Base-by-base conservation (phyloP, 1,139 yeast genomes). In the Magnusiomyces sp. region DNA sequence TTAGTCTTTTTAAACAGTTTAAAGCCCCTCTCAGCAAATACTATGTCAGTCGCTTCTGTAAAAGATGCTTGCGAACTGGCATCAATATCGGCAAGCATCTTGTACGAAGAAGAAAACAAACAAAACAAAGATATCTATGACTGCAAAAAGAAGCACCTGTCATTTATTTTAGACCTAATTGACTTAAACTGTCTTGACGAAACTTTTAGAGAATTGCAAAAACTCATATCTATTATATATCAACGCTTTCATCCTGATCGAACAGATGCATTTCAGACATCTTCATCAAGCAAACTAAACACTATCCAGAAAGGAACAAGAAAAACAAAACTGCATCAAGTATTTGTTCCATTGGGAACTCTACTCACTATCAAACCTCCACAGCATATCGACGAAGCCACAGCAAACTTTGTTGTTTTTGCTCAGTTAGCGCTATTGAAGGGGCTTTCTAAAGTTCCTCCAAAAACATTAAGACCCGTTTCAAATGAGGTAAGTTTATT, bases 81-180 rank as follows among this genome's bases (percentile, higher is more conserved):
- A 14, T 36, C 53, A 10, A 33, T 53, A 3, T 57, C 56, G 2
- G 40, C 55, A 31, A 34, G 19, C 2, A 51, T 49, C 1, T 42
- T 56, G 10, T 55, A 55, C 40, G 55, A 51, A 27, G 29, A 36
- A 14, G 39, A 36, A 14, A 16, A 13, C 13, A 39, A 34, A 19
- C n/a, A 14, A 6, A n/a, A 40, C 10, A 17, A 31, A 11, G 27
- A 40, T 1, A 45, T 40, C 1, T 47, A 47, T 11, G 56, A 53
- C 10, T 39, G 50, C 10, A 61, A 56, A 37, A 58, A 56, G 33
- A 43, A 54, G 36, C 61, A 58, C 29, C 40, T 54, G 23, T 57
- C 54, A 37, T 53, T 56, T 38, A 48, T 54, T 14, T 41, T 58
- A 31, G 56, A 58, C 43, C 45, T 58, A 2, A 29, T 58, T 6